Evolutionary conservation across 2,329 filamentous ascomycete genomes (phyloP), one percentile per base, ranked within the genome.

Genomic region (Xylaria sp.): DNA sequence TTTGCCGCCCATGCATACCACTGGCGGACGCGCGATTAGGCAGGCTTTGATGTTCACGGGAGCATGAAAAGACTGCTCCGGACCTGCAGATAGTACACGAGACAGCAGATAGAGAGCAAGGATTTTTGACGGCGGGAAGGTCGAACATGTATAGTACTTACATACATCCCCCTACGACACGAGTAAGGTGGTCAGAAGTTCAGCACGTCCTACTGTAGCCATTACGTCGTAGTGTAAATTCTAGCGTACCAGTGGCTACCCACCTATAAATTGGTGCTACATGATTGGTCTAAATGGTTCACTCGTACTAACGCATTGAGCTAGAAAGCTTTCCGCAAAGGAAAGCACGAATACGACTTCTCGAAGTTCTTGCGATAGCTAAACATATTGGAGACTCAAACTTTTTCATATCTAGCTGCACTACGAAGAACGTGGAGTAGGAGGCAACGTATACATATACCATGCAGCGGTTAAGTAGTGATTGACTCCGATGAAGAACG

Each of bases 31-130:
- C 56, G 41, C 54, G 28, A 55, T 55, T 33, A 51, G 39, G 39
- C 28, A 58, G 52, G 58, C 54, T 36, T 62, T 62, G 15, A 59
- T 55, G 62, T 48, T 66, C 62, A 68, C 46, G 57, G 51, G 66
- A 66, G 46, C 62, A 39, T 49, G 33, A 54, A 20, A 48, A 23
- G 25, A 54, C 25, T 43, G 56, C 54, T n/a, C 36, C 12, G 28
- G 31, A 52, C 23, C 28, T 60, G 41, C 33, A 60, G 41, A 12
- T 33, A 43, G 46, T 39, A 49, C 25, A 18, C 48, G 36, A 23
- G 13, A 13, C 25, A 52, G 3, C 20, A 51, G 15, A 5, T 48
- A 48, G 41, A 46, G 18, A n/a, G 3, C 41, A 46, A 15, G 41
- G 41, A 15, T 18, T 36, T 8, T 36, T 8, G 41, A 15, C 41